Percentiles rank a stretch among this genome's conserved stretches.
Evolutionary conservation across 2,329 filamentous ascomycete species (phyloP).

Genomic region (Aureobasidium pullulans): DNA sequence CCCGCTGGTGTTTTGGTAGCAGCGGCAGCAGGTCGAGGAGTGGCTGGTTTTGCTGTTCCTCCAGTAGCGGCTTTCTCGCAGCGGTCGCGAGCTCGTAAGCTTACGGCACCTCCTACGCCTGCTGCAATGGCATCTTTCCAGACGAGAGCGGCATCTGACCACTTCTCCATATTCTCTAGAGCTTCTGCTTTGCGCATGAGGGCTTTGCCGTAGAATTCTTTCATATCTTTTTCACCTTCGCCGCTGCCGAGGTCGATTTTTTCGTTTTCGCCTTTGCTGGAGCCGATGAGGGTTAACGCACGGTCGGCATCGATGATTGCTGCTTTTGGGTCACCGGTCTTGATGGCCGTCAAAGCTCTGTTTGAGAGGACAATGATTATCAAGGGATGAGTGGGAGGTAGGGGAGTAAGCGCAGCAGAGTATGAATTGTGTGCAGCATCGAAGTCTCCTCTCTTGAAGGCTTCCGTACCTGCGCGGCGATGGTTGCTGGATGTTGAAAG

Average conservation of each 20-base stretch:
- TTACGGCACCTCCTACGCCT: slow-evolving; percentile 76
- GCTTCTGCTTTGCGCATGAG: slow-evolving; percentile 92
- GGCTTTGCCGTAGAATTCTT: slow-evolving; percentile 87
- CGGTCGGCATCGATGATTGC: slow-evolving; percentile 79
- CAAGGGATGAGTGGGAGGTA: slow-evolving; percentile 75
- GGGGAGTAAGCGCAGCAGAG: slow-evolving; percentile 62
- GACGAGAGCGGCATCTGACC: slow-evolving; percentile 70
- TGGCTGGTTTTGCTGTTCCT: slow-evolving; percentile 49
- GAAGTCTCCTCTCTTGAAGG: slow-evolving; percentile 93
- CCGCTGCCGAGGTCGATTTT: slow-evolving; percentile 59
- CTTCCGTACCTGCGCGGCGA: slow-evolving; percentile 71
- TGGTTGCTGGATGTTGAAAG: slow-evolving; percentile 70
- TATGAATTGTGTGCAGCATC: slow-evolving; percentile 79
- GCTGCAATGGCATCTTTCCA: slow-evolving; percentile 81
- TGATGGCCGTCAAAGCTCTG: slow-evolving; percentile 79
- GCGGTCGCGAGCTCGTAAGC: slow-evolving; percentile 76
- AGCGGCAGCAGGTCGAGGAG: neutral
- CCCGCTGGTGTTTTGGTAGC: slow-evolving; percentile 10
- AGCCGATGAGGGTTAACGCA: slow-evolving; percentile 72
- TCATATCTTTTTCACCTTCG: slow-evolving; percentile 69
- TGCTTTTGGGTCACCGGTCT: slow-evolving; percentile 84
- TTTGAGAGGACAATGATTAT: slow-evolving; percentile 87
- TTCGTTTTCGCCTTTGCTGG: slow-evolving; percentile 71
- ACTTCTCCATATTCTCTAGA: slow-evolving; percentile 90
- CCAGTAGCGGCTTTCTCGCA: slow-evolving; percentile 70